phyloP scores from a whole-genome alignment of 1,284 basidiomycete species.

The Spongispora temasekensis region DNA sequence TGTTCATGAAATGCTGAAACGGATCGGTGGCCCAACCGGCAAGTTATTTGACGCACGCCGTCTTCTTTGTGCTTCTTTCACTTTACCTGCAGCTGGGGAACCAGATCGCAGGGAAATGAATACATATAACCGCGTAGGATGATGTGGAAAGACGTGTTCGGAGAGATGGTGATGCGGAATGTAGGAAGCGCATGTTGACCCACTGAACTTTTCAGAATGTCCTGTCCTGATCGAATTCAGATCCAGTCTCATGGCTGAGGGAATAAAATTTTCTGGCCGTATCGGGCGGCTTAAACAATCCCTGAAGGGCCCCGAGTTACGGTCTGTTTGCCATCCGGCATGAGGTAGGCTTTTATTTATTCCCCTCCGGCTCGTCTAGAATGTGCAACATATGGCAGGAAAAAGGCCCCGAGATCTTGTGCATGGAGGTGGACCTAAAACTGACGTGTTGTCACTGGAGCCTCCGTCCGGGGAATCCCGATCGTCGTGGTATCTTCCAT shows the following conservation, averaged over 20 bases:
- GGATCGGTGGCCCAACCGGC: not conserved
- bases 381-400: not conserved
- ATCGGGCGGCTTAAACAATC: too few relatives aligned
- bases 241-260: too few relatives aligned
- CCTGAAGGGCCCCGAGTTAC: too few relatives aligned
- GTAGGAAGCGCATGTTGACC: conserved; percentile 13
- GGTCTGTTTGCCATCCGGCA: not conserved
- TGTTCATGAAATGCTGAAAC: conserved; percentile 1
- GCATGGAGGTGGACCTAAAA: too few relatives aligned
- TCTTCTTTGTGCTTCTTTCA: not conserved
- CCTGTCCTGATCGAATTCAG: too few relatives aligned
- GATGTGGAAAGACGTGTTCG: too few relatives aligned
- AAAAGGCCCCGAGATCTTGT: conserved; percentile 11
- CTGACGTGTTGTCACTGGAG: too few relatives aligned
- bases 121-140: too few relatives aligned
- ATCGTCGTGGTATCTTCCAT: too few relatives aligned
- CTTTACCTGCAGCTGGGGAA: not conserved
- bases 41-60: not conserved
- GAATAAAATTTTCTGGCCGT: too few relatives aligned
- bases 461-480: too few relatives aligned
- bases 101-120: not conserved
- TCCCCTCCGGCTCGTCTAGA: not conserved
- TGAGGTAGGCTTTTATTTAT: conserved; percentile 9
- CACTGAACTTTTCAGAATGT: too few relatives aligned
- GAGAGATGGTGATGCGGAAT: conserved; percentile 1